Conservation (phyloP, 345 rosid species). For the Pelargonium nanum region DNA sequence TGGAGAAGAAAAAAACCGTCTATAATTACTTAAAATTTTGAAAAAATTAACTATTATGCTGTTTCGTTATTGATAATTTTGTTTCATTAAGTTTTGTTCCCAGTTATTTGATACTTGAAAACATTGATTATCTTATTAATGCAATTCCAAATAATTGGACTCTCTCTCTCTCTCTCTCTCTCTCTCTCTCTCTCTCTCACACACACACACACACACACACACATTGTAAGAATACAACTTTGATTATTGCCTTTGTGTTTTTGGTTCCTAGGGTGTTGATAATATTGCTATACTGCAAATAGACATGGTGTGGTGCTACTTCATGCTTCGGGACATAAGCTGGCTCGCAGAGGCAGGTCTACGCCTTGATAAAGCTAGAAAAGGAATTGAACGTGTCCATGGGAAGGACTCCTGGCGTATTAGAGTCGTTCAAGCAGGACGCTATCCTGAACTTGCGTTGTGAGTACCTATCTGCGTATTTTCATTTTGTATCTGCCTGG, state of each 20-base stretch:
- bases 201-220: background rate
- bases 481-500: background rate
- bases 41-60: too few relatives aligned
- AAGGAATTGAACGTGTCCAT: constrained; percentile 80
- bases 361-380: constrained; percentile 76
- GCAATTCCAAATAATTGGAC: too few relatives aligned
- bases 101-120: too few relatives aligned
- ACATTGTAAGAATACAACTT: background rate
- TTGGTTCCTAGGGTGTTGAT: constrained; percentile 58
- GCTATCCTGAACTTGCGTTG: constrained; percentile 71
- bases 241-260: constrained; percentile 8
- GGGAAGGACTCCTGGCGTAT: constrained; percentile 85
- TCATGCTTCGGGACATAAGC: constrained; percentile 76
- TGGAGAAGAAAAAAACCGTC: too few relatives aligned
- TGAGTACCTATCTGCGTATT: constrained; percentile 23
- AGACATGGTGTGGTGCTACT: constrained; percentile 98
- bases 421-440: constrained; percentile 74
- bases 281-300: constrained; percentile 86
- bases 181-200: too few relatives aligned
- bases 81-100: too few relatives aligned
- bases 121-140: too few relatives aligned
- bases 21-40: too few relatives aligned
- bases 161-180: too few relatives aligned
- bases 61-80: too few relatives aligned
- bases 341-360: constrained; percentile 80